Conservation (phyloP, 2,329 filamentous ascomycete species). For the Sclerotinia trifoliorum region DNA sequence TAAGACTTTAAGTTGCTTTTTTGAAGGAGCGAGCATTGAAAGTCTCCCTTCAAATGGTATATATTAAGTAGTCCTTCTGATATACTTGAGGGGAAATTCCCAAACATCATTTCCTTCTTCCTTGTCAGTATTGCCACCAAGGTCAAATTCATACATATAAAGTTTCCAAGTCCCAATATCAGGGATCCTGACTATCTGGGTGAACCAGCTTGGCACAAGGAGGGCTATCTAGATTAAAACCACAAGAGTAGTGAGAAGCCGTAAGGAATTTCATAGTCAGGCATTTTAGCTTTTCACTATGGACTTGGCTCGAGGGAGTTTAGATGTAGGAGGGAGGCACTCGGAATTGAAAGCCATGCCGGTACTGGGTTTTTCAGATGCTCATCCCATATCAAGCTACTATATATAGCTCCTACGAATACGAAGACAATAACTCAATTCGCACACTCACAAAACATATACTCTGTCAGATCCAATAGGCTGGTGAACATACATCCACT, state of each 20-base stretch:
- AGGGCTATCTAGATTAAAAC: neutral
- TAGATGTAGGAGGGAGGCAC: neutral
- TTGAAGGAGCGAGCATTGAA: neutral
- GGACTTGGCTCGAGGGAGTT: too few species aligned
- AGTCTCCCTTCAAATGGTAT: too few species aligned
- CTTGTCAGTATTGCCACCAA: neutral
- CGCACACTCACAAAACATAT: neutral
- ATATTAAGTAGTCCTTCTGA: neutral
- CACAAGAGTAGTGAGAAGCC: neutral
- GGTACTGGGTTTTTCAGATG: neutral
- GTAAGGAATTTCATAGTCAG: neutral
- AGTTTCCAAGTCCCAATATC: neutral
- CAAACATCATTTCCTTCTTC: neutral
- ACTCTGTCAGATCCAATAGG: too few species aligned
- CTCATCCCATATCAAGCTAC: neutral
- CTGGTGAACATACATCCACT: too few species aligned
- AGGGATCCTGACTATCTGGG: too few species aligned
- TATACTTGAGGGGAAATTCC: neutral
- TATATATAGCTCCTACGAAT: neutral
- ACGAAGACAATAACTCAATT: neutral
- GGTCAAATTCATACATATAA: neutral
- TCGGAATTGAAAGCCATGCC: neutral
- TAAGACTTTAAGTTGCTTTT: neutral
- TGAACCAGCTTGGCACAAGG: neutral
- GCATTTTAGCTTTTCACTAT: neutral